Base-by-base conservation (phyloP, 345 rosid genomes). In the Litchi chinensis region DNA sequence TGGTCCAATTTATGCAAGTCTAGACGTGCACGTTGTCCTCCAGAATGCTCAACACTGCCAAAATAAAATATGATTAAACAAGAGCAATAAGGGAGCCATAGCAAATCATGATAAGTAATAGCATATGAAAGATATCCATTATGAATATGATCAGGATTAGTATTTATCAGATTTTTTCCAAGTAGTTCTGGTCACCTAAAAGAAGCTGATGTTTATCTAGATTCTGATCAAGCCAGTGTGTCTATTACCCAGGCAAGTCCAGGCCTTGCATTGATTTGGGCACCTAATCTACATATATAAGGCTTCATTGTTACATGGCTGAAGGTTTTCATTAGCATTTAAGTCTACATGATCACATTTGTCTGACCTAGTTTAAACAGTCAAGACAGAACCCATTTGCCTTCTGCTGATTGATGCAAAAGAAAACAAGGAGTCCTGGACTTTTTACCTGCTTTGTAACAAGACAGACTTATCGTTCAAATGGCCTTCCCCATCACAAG, bases 401-500 rank as follows among this genome's bases (percentile, higher is more conserved):
- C 43, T 80, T 72, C 69, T 66, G 37, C 66, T 46, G 32, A 71
- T 39, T 52, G 44, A 82, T 62, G 70, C 37, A 70, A 15, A 62
- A 40, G 72, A 48, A 48, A 63, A 78, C 59, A 10, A 21, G 62
- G 79, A 68, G 50, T 22, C 26, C 21, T 68, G n/a, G 39, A 13
- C n/a, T 37, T 37, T 37, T 83, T 91, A 93, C 98, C 98, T 96
- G 97, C 93, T 87, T 84, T 94, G 97, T 84, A 96, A 79, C 86
- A 93, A 69, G 83, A 92, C 80, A 56, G 98, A 94, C 77, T 94
- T 91, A 28, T 94, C 98, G 82, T 94, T 96, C 79, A 94, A 81
- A 86, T 87, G 93, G 74, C 98, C 99, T 74, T 96, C 99, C 66
- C 91, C 99, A 71, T 96, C 99, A 82, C 98, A 93, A 76, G 94